Conservation (phyloP, 2,329 filamentous ascomycete genomes). For the Fusarium xyrophilum region DNA sequence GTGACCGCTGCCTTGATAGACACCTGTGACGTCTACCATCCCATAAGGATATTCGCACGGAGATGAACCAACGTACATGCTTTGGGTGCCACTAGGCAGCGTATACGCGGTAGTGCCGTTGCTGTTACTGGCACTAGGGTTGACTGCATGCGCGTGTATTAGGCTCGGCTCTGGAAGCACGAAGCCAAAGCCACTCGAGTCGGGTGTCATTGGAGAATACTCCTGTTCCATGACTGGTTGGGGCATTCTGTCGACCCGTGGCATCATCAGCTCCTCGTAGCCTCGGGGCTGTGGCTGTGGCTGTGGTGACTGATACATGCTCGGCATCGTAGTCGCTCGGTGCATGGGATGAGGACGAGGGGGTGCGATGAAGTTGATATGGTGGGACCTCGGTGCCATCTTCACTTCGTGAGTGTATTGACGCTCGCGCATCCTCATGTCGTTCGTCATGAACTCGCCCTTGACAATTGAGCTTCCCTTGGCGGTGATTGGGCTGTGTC, state of each 20-base stretch:
- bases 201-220: constrained; percentile 36
- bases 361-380: constrained; percentile 14
- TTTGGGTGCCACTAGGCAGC: constrained; percentile 27
- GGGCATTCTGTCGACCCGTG: constrained; percentile 34
- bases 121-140: constrained; percentile 12
- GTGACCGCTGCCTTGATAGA: constrained; percentile 34
- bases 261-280: constrained; percentile 32
- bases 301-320: constrained; percentile 32
- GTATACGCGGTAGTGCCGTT: constrained; percentile 27
- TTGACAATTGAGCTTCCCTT: constrained; percentile 45
- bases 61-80: constrained; percentile 30
- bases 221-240: constrained; percentile 33
- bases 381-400: constrained; percentile 34
- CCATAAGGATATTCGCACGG: constrained; percentile 39
- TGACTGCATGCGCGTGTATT: constrained; percentile 23
- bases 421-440: constrained; percentile 37
- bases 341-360: constrained; percentile 17
- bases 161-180: constrained; percentile 35
- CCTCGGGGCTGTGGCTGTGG: constrained; percentile 21
- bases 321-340: constrained; percentile 32
- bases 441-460: constrained; percentile 45
- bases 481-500: constrained; percentile 40
- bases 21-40: constrained; percentile 39
- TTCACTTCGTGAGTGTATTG: constrained; percentile 32
- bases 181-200: constrained; percentile 29